A percentile compares a stretch with the other conserved stretches of the same genome.
phyloP scores from a whole-genome alignment of 2,329 filamentous ascomycete genomes.

The Talaromyces sp. region DNA sequence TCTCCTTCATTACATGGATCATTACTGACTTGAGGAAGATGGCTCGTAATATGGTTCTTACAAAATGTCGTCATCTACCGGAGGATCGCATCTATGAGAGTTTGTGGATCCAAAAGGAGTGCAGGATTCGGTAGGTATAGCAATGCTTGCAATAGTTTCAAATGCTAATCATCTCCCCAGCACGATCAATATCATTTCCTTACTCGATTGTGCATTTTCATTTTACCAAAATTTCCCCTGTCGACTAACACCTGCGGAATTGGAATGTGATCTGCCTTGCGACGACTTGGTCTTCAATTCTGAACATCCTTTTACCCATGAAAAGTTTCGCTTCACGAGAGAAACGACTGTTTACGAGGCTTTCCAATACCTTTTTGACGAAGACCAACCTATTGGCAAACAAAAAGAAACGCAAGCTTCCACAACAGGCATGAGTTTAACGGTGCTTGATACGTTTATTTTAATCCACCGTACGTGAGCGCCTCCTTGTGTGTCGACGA shows the following conservation, averaged over 20 bases:
- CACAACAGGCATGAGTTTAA: constrained; percentile 19
- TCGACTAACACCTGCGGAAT: constrained; percentile 34
- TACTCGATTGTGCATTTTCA: constrained; percentile 41
- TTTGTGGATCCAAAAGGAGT: constrained; percentile 42
- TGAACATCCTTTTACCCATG: constrained; percentile 38
- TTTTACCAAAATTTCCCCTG: constrained; percentile 44
- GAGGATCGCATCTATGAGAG: constrained; percentile 34
- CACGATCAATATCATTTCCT: constrained; percentile 34
- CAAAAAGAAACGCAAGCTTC: not conserved
- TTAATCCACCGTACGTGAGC: constrained; percentile 35
- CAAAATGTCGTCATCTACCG: constrained; percentile 31
- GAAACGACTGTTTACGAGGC: constrained; percentile 33
- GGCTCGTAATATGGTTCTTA: constrained; percentile 34
- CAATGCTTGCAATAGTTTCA: not conserved
- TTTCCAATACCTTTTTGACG: constrained; percentile 36
- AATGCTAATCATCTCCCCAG: constrained; percentile 18
- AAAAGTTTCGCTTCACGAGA: constrained; percentile 33
- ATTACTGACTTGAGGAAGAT: constrained; percentile 21
- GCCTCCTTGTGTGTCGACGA: not conserved
- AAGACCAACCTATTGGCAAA: constrained; percentile 10
- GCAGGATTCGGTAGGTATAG: constrained; percentile 34
- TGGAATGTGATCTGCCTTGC: constrained; percentile 41
- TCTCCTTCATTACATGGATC: not conserved
- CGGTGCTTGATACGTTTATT: constrained; percentile 37
- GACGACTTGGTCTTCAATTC: constrained; percentile 36